Percentiles rank a stretch among this genome's conserved stretches.
Evolutionary conservation across 345 rosid genomes (phyloP).

Genomic region (Populus euphratica): DNA sequence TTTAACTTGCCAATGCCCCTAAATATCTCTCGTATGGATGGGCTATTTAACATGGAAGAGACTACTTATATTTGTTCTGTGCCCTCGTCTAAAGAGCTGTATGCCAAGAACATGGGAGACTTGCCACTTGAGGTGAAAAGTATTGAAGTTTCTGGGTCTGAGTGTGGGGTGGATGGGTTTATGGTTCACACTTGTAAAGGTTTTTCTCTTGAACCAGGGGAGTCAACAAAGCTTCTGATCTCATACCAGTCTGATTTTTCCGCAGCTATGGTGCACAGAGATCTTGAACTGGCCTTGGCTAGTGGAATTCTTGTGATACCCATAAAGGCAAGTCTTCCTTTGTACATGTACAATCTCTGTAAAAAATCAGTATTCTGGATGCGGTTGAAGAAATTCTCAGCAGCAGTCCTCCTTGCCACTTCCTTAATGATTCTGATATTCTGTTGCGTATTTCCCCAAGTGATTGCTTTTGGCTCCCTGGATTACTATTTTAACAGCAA

Average conservation of each 20-base stretch:
- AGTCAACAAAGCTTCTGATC: slow-evolving; percentile 52
- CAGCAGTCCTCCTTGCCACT: slow-evolving; percentile 41
- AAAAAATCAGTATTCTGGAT: slow-evolving; percentile 59
- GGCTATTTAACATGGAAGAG: slow-evolving; percentile 36
- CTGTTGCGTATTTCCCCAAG: slow-evolving; percentile 40
- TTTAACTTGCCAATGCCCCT: slow-evolving; percentile 43
- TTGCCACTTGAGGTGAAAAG: slow-evolving; percentile 56
- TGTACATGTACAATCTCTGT: slow-evolving; percentile 52
- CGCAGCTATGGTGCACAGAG: slow-evolving; percentile 39
- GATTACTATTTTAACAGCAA: slow-evolving; percentile 32
- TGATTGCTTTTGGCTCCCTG: slow-evolving; percentile 27
- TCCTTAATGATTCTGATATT: slow-evolving; percentile 42
- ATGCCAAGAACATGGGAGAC: slow-evolving; percentile 61
- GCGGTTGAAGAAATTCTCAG: slow-evolving; percentile 47
- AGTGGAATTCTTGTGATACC: slow-evolving; percentile 63
- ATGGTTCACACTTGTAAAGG: slow-evolving; percentile 51
- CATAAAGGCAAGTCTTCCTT: slow-evolving; percentile 62
- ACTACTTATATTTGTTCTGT: slow-evolving; percentile 38
- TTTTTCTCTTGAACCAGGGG: slow-evolving; percentile 58
- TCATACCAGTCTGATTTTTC: slow-evolving; percentile 54
- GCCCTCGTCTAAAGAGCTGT: slow-evolving; percentile 54
- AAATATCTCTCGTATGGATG: slow-evolving; percentile 34
- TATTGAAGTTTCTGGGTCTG: slow-evolving; percentile 52
- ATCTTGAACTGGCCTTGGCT: slow-evolving; percentile 55
- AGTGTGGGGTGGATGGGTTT: slow-evolving; percentile 54